Percentiles rank a stretch among this genome's conserved stretches.
These are phyloP conservation scores for Collariella sp. DNA, from an alignment of 495 filamentous ascomycete species.

Conservation along the genomic window DNA sequence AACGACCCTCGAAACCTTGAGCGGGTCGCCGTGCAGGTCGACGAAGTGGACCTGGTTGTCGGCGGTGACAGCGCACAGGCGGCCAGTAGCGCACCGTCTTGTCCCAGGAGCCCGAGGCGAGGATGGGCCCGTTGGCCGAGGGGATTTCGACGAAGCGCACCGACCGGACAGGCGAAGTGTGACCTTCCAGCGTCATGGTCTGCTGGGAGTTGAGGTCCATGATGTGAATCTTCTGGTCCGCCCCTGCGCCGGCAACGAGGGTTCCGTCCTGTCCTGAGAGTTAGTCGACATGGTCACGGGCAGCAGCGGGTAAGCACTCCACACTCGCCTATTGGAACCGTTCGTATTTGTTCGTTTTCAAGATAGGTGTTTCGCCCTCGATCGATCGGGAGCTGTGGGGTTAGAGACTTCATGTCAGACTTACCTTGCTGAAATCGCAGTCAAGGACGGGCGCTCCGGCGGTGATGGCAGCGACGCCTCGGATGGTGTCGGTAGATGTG, in stretches of 20 bases:
- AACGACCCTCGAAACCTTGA: conserved; percentile 71
- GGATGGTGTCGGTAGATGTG: conserved; percentile 45
- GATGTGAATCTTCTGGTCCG: conserved; percentile 69
- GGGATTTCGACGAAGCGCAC: conserved; percentile 60
- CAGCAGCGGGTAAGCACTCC: background rate
- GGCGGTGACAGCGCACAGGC: conserved; percentile 76
- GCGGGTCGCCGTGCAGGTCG: conserved; percentile 62
- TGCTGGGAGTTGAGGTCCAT: conserved; percentile 55
- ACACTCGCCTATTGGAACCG: conserved; percentile 17
- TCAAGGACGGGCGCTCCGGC: conserved; percentile 69
- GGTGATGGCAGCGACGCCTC: conserved; percentile 70
- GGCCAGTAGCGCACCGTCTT: conserved; percentile 82
- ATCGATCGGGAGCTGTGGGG: conserved; percentile 13
- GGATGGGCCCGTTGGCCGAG: conserved; percentile 45
- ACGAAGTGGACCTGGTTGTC: conserved; percentile 84
- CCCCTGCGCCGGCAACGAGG: conserved; percentile 64
- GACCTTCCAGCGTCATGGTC: conserved; percentile 58
- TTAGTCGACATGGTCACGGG: background rate
- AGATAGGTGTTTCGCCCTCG: background rate
- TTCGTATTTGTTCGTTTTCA: conserved; percentile 15
- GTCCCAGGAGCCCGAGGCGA: conserved; percentile 86
- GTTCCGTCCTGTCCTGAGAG: conserved; percentile 36
- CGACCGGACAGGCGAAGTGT: conserved; percentile 63
- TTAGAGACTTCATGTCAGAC: conserved; percentile 22
- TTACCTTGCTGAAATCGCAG: conserved; percentile 77